Base-by-base conservation (phyloP, 108 stramenopile genomes). In the Stephanodiscus minutulus region DNA sequence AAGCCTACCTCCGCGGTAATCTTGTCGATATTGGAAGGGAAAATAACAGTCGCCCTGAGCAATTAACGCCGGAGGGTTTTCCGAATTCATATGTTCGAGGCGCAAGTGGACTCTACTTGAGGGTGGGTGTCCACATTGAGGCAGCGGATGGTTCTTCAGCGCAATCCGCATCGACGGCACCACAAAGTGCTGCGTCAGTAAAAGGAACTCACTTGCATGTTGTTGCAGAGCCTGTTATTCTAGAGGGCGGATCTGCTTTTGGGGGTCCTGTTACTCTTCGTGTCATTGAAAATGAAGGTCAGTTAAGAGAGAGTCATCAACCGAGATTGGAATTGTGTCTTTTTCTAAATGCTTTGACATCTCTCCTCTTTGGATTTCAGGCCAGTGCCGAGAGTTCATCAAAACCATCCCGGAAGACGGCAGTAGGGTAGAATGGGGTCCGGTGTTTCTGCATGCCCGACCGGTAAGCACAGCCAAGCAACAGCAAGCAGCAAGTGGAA, bases 71-170 rank as follows among this genome's bases (percentile, higher is more conserved):
- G 17, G 93, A 92, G 68, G 90, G 90, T n/a, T 95, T 91, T 65
- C 93, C 93, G 1, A 95, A 95, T 76, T 91, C 90, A 7, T 95
- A 81, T 68, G 90, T 95, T 3, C 76, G 87, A 44, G 94, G 91
- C 18, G 71, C 88, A 12, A 87, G 87, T 20, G 75, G 81, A 28
- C 66, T 91, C n/a, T 91, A 91, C 61, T 61, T 92, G 22, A 85
- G 90, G 25, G 88, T 92, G 13, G 94, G 94, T 15, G 90, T 82
- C 13, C 90, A 95, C 56, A 90, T 95, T 2, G 94, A 95, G 69
- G 77, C 85, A 15, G 81, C 86, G 7, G 81, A 84, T 47, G 89
- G 87, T 48, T 43, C 52, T 27, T 66, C 74, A 0, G 74, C 46
- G 13, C 66, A 59, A 21, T 55, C 79, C 11, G 69, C 74, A 52